A percentile compares a stretch with the other conserved stretches of the same genome.
phyloP scores from a whole-genome alignment of 352 stramenopile genomes.

The Phytopythium ostracodes region DNA sequence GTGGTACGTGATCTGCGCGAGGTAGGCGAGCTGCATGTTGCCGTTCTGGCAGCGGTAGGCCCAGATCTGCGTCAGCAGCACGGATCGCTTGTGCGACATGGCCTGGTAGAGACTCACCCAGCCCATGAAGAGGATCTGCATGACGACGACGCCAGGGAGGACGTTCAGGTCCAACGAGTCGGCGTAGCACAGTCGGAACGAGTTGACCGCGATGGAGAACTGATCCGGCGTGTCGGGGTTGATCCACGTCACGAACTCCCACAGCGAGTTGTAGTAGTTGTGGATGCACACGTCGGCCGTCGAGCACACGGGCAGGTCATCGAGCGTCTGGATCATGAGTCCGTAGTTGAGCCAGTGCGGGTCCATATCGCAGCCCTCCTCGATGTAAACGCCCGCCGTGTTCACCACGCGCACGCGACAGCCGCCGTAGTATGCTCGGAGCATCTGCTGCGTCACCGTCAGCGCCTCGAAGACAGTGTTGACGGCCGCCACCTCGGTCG shows the following conservation, averaged over 20 bases:
- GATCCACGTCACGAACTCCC: slow-evolving; percentile 19
- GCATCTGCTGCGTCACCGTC: slow-evolving; percentile 25
- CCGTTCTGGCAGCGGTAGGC: slow-evolving; percentile 25
- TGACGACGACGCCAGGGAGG: slow-evolving; percentile 12
- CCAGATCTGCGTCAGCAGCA: slow-evolving; percentile 21
- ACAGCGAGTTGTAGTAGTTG: slow-evolving; percentile 28
- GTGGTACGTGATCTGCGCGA: slow-evolving; percentile 23
- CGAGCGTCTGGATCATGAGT: slow-evolving; percentile 26
- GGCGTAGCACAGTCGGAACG: slow-evolving; percentile 22
- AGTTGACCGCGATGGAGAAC: slow-evolving; percentile 13
- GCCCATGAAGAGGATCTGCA: slow-evolving; percentile 22
- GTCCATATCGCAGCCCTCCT: slow-evolving; percentile 22
- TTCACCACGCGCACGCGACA: slow-evolving; percentile 32
- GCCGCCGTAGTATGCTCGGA: slow-evolving; percentile 29
- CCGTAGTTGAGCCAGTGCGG: slow-evolving; percentile 30
- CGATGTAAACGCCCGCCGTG: slow-evolving; percentile 26
- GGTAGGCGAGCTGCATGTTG: slow-evolving; percentile 22
- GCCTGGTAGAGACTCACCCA: slow-evolving; percentile 24
- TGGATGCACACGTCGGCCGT: slow-evolving; percentile 25
- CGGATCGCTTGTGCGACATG: slow-evolving; percentile 20
- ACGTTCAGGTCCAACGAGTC: slow-evolving; percentile 17
- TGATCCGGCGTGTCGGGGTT: slow-evolving; percentile 2
- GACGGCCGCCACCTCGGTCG: slow-evolving; percentile 11
- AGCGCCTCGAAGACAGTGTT: slow-evolving; percentile 13
- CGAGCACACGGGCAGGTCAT: slow-evolving; percentile 28